Conservation (phyloP, 306 rosid species). For the Fragaria iinumae region DNA sequence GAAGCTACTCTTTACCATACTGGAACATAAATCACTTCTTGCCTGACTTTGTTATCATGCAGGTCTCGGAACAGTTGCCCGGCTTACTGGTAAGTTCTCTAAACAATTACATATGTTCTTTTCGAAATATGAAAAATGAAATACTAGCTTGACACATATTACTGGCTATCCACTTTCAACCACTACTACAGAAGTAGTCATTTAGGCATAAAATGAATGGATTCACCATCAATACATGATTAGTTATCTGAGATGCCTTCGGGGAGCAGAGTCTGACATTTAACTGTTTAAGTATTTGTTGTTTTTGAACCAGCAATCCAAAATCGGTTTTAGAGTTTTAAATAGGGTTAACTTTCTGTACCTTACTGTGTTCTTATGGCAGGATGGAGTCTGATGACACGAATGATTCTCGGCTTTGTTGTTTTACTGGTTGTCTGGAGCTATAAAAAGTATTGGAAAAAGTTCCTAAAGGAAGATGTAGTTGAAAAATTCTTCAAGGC, state of each 20-base stretch:
- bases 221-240: not conserved
- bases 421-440: not conserved
- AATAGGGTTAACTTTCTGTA: not conserved
- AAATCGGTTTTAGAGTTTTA: not conserved
- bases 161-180: too few relatives aligned
- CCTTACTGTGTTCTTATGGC: not conserved
- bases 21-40: not conserved
- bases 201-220: not conserved
- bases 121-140: not conserved
- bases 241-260: not conserved
- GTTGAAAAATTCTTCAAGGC: not conserved
- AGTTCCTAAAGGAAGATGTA: not conserved
- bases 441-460: constrained; percentile 12
- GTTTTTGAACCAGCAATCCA: not conserved
- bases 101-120: not conserved
- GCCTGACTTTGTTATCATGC: not conserved
- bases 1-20: not conserved
- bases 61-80: not conserved
- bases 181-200: not conserved
- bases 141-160: not conserved
- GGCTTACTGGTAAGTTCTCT: not conserved
- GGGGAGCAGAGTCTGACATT: not conserved
- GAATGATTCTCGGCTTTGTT: not conserved
- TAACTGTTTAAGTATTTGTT: not conserved
- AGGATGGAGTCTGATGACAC: not conserved